Base-by-base conservation (phyloP, 768 basidiomycete species). In the Rhodotorula graminis region DNA sequence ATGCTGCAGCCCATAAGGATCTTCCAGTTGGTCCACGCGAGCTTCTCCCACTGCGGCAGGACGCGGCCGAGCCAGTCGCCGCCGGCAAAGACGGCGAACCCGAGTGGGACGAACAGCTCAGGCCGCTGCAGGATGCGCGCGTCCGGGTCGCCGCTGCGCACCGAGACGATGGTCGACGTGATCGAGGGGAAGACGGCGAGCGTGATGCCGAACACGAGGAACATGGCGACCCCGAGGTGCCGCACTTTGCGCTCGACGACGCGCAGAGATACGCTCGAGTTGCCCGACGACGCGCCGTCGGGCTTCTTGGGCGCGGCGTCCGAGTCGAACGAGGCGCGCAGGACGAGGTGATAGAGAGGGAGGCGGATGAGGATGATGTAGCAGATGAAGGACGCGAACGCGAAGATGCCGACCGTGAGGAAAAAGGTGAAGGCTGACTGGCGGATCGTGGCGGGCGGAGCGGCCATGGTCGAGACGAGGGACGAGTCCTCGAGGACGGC, bases 201-300 rank as follows among this genome's bases (percentile, higher is more conserved):
- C 10, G 70, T 80, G 55, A 81, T 77, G 29, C 77, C 79, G 67
- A 81, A 82, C 64, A 79, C 75, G 67, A 75, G 66, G 47, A 81
- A 80, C 77, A 78, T 79, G 42, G 81, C 78, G 59, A 80, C 74
- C 71, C 79, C 81, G 19, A 78, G 75, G 72, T 78, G 72, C 72
- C 80, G 75, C 69, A 81, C 63, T 65, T 79, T 79, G 59, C 72
- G 72, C 50, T 79, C 73, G 61, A 76, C 76, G 8, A 11, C 42
- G 23, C 61, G 59, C 11, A 75, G 57, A 44, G 42, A 49, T 23
- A 42, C 52, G 25, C 27, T 18, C 18, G 44, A 55, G 0, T 46
- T 14, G 14, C 3, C 0, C 23, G 72, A 61, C 47, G 60, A 57
- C 0, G 56, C 25, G 5, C 33, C 31, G 33, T 57, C 27, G 53